Conservation (phyloP, 352 stramenopile genomes). For the Blastocystis sp. region DNA sequence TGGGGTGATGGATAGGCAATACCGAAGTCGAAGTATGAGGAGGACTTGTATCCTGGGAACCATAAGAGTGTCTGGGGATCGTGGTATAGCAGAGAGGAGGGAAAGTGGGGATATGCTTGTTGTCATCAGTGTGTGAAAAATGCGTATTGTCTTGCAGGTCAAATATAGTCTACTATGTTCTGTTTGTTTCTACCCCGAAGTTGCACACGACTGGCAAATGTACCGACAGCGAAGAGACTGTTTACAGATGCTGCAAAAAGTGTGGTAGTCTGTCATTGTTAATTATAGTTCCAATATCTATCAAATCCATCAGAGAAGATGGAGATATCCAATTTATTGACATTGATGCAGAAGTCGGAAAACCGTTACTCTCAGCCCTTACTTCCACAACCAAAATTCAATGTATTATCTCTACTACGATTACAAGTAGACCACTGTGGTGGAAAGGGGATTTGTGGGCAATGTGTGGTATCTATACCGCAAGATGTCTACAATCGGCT, state of each 20-base stretch:
- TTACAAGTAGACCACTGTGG: conserved; percentile 5
- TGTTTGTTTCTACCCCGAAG: background rate
- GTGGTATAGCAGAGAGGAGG: conserved; percentile 87
- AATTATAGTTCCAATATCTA: background rate
- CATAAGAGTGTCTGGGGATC: conserved; percentile 93
- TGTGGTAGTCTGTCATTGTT: background rate
- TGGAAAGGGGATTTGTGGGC: conserved; percentile 39
- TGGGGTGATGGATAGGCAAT: conserved; percentile 72
- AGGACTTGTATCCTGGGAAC: conserved; percentile 90
- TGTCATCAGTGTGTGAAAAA: conserved; percentile 58
- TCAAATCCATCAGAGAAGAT: conserved; percentile 28
- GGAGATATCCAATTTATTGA: conserved; percentile 46
- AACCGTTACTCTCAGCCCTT: background rate
- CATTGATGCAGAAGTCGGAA: background rate
- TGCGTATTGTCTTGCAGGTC: conserved; percentile 57
- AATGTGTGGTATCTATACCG: conserved; percentile 10
- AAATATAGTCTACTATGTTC: background rate
- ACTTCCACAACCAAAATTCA: background rate
- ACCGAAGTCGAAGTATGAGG: conserved; percentile 90
- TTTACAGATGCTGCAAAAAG: background rate
- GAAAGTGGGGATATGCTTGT: conserved; percentile 87
- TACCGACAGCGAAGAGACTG: background rate
- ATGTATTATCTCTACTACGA: background rate
- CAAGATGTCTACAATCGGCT: conserved; percentile 40
- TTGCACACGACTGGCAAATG: background rate